Percentiles rank a stretch among this genome's conserved stretches.
Conservation (phyloP, 2,329 filamentous ascomycete species). For the Hypoxylon sp. region DNA sequence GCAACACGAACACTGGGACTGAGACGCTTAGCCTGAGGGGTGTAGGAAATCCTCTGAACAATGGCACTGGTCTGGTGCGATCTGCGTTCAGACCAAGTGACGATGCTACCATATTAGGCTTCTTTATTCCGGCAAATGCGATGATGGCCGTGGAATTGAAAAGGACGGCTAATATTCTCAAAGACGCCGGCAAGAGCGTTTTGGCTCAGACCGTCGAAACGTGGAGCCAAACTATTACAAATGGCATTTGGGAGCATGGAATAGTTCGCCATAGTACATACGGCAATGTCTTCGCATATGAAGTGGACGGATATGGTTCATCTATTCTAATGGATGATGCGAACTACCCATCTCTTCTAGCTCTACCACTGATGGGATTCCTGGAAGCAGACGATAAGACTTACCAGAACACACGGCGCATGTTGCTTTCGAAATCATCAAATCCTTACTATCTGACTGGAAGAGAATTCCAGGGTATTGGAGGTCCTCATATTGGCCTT, state of each 20-base stretch:
- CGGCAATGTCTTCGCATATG: slow-evolving; percentile 86
- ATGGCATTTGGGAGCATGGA: slow-evolving; percentile 88
- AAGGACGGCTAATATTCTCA: slow-evolving; percentile 79
- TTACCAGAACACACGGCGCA: slow-evolving; percentile 89
- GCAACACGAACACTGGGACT: slow-evolving; percentile 84
- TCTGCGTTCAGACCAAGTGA: slow-evolving; percentile 96
- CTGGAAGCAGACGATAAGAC: slow-evolving; percentile 73
- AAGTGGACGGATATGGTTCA: slow-evolving; percentile 89
- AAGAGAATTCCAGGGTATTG: slow-evolving; percentile 85
- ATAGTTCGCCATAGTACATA: slow-evolving; percentile 82
- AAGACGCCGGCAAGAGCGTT: slow-evolving; percentile 68
- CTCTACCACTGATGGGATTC: slow-evolving; percentile 85
- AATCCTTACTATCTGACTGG: slow-evolving; percentile 94
- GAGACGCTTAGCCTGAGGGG: slow-evolving; percentile 89
- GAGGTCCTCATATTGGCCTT: slow-evolving; percentile 85
- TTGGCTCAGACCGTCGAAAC: slow-evolving; percentile 70
- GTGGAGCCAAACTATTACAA: slow-evolving; percentile 74
- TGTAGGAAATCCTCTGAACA: slow-evolving; percentile 91
- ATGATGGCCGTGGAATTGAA: slow-evolving; percentile 94
- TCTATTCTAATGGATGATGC: slow-evolving; percentile 90
- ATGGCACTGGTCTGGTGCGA: slow-evolving; percentile 86
- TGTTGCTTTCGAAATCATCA: slow-evolving; percentile 78
- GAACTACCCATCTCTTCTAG: slow-evolving; percentile 85
- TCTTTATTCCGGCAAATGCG: slow-evolving; percentile 95
- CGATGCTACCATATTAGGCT: slow-evolving; percentile 93